These are phyloP conservation scores for Candida albicans DNA, from an alignment of 1,139 yeast species.

Conservation along the genomic window DNA sequence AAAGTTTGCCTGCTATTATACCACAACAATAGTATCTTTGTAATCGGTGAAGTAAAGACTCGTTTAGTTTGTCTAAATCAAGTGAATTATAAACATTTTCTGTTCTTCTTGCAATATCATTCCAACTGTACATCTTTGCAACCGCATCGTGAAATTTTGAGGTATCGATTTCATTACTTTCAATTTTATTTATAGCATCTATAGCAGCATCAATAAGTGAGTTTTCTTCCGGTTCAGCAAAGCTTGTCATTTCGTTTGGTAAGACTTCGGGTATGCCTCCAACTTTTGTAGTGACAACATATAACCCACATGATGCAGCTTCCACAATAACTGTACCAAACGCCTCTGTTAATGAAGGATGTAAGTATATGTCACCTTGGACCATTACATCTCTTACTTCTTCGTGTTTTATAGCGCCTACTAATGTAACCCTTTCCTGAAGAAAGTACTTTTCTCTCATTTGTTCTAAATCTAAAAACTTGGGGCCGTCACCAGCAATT, in stretches of 20 bases:
- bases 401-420: constrained; percentile 91
- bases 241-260: constrained; percentile 91
- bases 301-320: constrained; percentile 94
- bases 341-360: constrained; percentile 94
- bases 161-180: constrained; percentile 64
- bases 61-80: constrained; percentile 42
- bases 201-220: constrained; percentile 70
- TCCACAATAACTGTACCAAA: constrained; percentile 97
- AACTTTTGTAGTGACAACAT: constrained; percentile 92
- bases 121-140: constrained; percentile 88
- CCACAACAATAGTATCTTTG: constrained; percentile 73
- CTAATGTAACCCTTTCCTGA: constrained; percentile 82
- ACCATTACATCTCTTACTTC: constrained; percentile 92
- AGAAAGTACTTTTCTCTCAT: constrained; percentile 86
- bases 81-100: constrained; percentile 74
- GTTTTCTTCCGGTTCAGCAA: constrained; percentile 82
- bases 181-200: constrained; percentile 60
- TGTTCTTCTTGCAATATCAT: constrained; percentile 81
- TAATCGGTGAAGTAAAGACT: constrained; percentile 50
- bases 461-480: constrained; percentile 88
- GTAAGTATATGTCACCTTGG: constrained; percentile 89
- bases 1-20: constrained; percentile 79
- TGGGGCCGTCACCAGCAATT: constrained; percentile 97
- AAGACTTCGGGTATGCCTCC: constrained; percentile 98
- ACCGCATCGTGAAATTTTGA: constrained; percentile 76